Percentiles rank a stretch among this genome's conserved stretches.
Evolutionary conservation across 2,329 filamentous ascomycete genomes (phyloP).

Genomic region (Hypoxylon sp.): DNA sequence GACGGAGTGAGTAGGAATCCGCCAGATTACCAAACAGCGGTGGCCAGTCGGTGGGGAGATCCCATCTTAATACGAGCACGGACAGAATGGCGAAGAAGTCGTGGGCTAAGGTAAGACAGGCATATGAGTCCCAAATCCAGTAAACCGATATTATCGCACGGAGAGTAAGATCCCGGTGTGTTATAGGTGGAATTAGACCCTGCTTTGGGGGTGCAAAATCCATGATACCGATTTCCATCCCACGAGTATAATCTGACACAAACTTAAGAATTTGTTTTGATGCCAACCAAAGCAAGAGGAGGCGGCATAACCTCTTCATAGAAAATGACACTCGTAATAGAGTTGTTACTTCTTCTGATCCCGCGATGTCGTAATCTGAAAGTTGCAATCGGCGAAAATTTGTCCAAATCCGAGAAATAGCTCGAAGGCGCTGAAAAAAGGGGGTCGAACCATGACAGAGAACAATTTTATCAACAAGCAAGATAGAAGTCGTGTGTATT

Average conservation of each 20-base stretch:
- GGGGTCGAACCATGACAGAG: not conserved
- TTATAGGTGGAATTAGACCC: not conserved
- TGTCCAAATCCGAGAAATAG: not conserved
- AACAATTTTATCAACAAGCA: not conserved
- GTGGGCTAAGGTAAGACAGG: not conserved
- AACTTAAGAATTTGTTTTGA: not conserved
- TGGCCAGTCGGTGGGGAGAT: not conserved
- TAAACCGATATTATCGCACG: not conserved
- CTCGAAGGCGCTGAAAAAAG: not conserved
- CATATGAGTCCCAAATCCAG: not conserved
- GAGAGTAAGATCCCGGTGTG: not conserved
- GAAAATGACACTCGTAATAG: not conserved
- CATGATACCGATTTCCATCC: not conserved
- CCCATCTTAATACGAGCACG: conserved; percentile 1
- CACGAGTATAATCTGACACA: not conserved
- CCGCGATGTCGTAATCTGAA: not conserved
- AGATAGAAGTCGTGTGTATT: not conserved
- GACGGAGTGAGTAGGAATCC: not conserved
- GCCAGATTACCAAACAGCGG: not conserved
- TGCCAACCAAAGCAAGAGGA: not conserved
- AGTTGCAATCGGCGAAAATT: not conserved
- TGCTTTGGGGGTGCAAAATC: not conserved
- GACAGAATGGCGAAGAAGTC: not conserved
- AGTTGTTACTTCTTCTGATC: not conserved
- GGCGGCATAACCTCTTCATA: not conserved